Base-by-base conservation (phyloP, 306 rosid genomes). In the Mimosa pudica region DNA sequence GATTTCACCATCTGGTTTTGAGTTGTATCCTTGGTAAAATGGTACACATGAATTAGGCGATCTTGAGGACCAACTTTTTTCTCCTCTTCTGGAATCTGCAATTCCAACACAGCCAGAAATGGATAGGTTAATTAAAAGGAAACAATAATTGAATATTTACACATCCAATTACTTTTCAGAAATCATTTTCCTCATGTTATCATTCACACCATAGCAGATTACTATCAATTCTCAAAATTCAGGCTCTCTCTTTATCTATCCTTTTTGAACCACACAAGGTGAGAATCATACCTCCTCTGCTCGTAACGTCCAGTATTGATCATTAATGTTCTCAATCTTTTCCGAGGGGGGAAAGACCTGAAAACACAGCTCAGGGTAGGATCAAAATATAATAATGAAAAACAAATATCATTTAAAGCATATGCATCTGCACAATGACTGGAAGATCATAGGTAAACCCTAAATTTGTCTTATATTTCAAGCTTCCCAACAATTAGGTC, bases 281-380 rank as follows among this genome's bases (percentile, higher is more conserved):
- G 49, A 85, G 72, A 86, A 3, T 64, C 70, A 45, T 77, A 91
- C 98, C 97, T 93, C 98, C 69, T 93, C 98, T 3, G 98, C 98
- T 20, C 98, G 90, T 70, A 93, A 87, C 6, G 98, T 91, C 97
- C 98, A 93, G 88, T 93, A 93, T 70, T 91, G 98, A 83, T 93
- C 98, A 75, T 92, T 93, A 24, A 93, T 92, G 81, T 88, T 89
- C 85, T 91, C 97, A 52, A 93, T 93, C 90, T 88, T 93, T 80
- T 93, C 98, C 84, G 60, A 83, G 36, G 86, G 94, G 61, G 97
- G 96, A 76, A 93, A 93, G 66, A 93, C 90, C 98, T 93, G 89
- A 83, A 88, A 9, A 81, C 36, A 60, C 64, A 76, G n/a, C 32
- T 68, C 62, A 65, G 42, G 64, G 77, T 70, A 42, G 77, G 60